Evolutionary conservation across 1,139 yeast species (phyloP).

Genomic region (Yamadazyma membranifaciens): DNA sequence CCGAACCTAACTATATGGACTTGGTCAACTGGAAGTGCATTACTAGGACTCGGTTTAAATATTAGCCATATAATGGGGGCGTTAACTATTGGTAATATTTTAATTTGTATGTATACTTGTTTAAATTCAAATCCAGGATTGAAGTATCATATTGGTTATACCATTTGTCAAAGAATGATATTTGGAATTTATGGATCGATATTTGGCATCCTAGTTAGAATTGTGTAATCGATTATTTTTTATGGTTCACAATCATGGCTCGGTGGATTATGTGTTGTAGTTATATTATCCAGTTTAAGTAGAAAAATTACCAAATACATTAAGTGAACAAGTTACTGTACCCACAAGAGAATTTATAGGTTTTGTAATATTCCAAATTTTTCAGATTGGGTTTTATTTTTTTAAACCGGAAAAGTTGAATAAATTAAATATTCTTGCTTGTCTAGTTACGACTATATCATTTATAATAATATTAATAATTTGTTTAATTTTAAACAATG

Average conservation of each 20-base stretch:
- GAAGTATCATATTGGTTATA: constrained; percentile 22
- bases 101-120: constrained; percentile 18
- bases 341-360: constrained; percentile 20
- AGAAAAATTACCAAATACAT: constrained; percentile 14
- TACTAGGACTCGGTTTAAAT: constrained; percentile 18
- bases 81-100: constrained; percentile 18
- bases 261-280: constrained; percentile 18
- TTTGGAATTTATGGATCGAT: constrained; percentile 21
- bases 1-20: constrained; percentile 22
- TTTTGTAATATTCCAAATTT: constrained; percentile 19
- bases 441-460: constrained; percentile 15
- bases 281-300: constrained; percentile 17
- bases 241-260: constrained; percentile 22
- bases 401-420: constrained; percentile 20
- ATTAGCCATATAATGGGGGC: constrained; percentile 22
- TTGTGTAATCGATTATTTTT: constrained; percentile 19
- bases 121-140: constrained; percentile 22
- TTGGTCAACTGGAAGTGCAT: constrained; percentile 21
- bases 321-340: constrained; percentile 16
- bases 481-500: constrained; percentile 15
- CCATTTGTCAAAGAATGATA: constrained; percentile 20
- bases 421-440: constrained; percentile 14
- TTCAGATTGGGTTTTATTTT: constrained; percentile 16
- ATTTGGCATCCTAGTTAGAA: constrained; percentile 17
- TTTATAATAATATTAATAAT: constrained; percentile 14